Evolutionary conservation across 208 protist species (phyloP), one percentile per base, ranked within the genome.

Genomic region (Naegleria fowleri): DNA sequence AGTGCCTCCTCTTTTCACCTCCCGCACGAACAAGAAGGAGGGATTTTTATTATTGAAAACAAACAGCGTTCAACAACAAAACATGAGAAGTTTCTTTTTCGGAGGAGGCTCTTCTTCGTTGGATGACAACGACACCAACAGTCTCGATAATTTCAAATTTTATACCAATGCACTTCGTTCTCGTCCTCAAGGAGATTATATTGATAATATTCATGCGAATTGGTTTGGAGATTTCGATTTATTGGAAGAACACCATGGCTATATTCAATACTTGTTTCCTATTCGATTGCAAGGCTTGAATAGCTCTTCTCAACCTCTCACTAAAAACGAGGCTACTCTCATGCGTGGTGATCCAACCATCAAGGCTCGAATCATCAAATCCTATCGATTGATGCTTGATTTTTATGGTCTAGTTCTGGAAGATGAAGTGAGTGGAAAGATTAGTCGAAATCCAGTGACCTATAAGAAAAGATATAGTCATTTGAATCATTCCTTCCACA

Each of bases 251-350:
- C 91, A 95, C 5, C 94, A 97, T 91, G 92, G 92, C 76, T 96
- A 95, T 91, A 94, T 97, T 83, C 96, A 96, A 92, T 96, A 94
- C 93, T 84, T 97, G 1, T 97, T 97, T 79, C 95, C 96, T 9
- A 94, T 97, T 40, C 94, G 94, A 22, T 93, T 94, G 87, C 75
- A 92, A n/a, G 95, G 95, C 51, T 83, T 96, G 76, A 97, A 97
- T 92, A 83, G 79, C 41, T 76, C 41, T n/a, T 94, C 95, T 39
- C 95, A 95, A 83, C 92, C 95, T 52, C 94, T 97, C 38, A 93
- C 94, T 36, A 88, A 87, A 36, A 83, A 91, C 16, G 95, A 97
- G 40, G 93, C 91, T 4, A 92, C 86, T 36, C 39, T 87, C 38
- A 94, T 97, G 59, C 90, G 90, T 19, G 76, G 16, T 0, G 93